A percentile compares a stretch with the other conserved stretches of the same genome.
Evolutionary conservation across 2,329 filamentous ascomycete genomes (phyloP).

Genomic region (Cercospora canescens): DNA sequence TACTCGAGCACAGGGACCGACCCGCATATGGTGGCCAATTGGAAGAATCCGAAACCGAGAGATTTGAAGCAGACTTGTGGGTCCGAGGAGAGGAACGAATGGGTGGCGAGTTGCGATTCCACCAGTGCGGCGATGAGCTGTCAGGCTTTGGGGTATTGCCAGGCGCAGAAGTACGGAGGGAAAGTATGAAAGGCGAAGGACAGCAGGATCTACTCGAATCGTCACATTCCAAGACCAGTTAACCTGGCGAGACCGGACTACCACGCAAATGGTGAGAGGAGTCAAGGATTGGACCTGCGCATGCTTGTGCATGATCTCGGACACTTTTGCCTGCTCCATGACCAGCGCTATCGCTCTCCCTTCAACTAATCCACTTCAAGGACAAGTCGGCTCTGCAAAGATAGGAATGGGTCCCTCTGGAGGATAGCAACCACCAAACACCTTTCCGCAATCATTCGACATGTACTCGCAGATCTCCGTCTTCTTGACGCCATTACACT

Average conservation of each 20-base stretch:
- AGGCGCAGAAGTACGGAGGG: background rate
- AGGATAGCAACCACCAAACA: constrained; percentile 10
- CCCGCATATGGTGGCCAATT: background rate
- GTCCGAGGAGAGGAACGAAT: background rate
- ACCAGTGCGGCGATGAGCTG: background rate
- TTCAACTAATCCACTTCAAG: background rate
- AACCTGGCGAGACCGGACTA: no score
- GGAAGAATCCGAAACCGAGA: constrained; percentile 3
- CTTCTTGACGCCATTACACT: constrained; percentile 10
- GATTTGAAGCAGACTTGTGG: constrained; percentile 3
- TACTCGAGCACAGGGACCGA: background rate
- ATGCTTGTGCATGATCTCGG: background rate
- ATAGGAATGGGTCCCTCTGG: background rate
- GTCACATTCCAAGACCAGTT: no score
- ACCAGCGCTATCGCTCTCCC: background rate
- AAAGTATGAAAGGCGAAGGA: background rate
- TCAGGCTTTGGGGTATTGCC: background rate
- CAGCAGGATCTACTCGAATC: background rate
- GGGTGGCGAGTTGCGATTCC: background rate
- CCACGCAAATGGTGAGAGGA: no score
- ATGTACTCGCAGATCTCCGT: constrained; percentile 9
- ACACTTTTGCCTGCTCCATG: background rate
- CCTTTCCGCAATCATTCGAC: constrained; percentile 6
- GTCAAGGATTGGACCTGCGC: no score
- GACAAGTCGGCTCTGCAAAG: background rate